Percentiles rank a stretch among this genome's conserved stretches.
Evolutionary conservation across 2,329 filamentous ascomycete species (phyloP).

Genomic region (Fusarium coffeatum): DNA sequence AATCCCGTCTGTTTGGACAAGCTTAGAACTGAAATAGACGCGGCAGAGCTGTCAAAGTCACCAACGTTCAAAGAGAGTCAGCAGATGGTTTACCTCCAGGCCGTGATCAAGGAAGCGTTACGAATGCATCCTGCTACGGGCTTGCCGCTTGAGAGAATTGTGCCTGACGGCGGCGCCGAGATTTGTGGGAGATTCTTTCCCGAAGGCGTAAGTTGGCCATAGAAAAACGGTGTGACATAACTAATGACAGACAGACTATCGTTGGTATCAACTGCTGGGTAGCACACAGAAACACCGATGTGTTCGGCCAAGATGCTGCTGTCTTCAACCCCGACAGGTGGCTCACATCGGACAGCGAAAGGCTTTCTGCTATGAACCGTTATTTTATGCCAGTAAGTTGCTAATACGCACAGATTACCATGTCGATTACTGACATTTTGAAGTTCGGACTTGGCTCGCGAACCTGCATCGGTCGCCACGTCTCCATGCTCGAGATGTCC

Average conservation of each 20-base stretch:
- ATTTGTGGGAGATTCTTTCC: slow-evolving; percentile 38
- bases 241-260: slow-evolving; percentile 14
- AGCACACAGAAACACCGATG: slow-evolving; percentile 29
- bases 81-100: slow-evolving; percentile 38
- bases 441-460: slow-evolving; percentile 43
- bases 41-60: slow-evolving; percentile 7
- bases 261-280: slow-evolving; percentile 43
- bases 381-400: slow-evolving; percentile 39
- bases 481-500: slow-evolving; percentile 44
- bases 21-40: slow-evolving; percentile 22
- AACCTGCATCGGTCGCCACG: slow-evolving; percentile 40
- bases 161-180: slow-evolving; percentile 30
- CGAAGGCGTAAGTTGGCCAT: slow-evolving; percentile 16
- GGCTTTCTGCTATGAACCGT: slow-evolving; percentile 36
- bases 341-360: slow-evolving; percentile 4
- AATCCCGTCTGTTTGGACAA: slow-evolving; percentile 15
- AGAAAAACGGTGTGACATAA: rapidly evolving
- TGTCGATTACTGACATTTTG: neutral
- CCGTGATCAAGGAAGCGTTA: slow-evolving; percentile 38
- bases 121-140: slow-evolving; percentile 40
- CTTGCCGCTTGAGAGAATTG: slow-evolving; percentile 33
- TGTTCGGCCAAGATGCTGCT: slow-evolving; percentile 36
- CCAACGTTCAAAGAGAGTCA: slow-evolving; percentile 36
- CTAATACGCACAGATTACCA: rapidly evolving
- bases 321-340: slow-evolving; percentile 37